Conservation (phyloP, 225 moss, liverwort and hornwort genomes). For the Polytrichum commune region DNA sequence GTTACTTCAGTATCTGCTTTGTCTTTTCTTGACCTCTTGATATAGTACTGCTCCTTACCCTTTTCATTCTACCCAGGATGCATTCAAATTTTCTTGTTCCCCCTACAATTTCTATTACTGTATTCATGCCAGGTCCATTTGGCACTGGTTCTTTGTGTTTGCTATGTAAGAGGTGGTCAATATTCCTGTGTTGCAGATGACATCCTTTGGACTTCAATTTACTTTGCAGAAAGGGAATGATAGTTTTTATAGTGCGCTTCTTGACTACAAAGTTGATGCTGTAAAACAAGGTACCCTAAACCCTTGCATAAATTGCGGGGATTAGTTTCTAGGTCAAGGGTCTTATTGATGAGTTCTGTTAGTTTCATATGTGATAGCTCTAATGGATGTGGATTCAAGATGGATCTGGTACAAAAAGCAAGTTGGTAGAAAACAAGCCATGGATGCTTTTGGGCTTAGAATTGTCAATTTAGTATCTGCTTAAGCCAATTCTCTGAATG, state of each 20-base stretch:
- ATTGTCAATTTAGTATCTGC: not conserved
- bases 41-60: too few species aligned
- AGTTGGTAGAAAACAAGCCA: not conserved
- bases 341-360: not conserved
- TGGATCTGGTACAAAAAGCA: not conserved
- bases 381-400: too few species aligned
- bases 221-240: constrained; percentile 29
- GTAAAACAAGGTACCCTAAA: constrained; percentile 18
- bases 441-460: not conserved
- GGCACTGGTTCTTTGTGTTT: not conserved
- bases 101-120: too few species aligned
- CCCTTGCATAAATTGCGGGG: too few species aligned
- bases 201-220: constrained; percentile 45
- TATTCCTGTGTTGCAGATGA: constrained; percentile 15
- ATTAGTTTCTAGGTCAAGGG: not conserved
- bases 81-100: too few species aligned
- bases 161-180: too few species aligned
- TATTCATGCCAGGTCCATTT: too few species aligned
- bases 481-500: constrained; percentile 6
- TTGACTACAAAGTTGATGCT: constrained; percentile 22
- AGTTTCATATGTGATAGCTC: too few species aligned
- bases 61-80: too few species aligned
- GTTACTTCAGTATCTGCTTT: too few species aligned
- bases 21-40: too few species aligned
- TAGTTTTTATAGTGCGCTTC: constrained; percentile 23